Evolutionary conservation across 202 grass and related monocot genomes (phyloP).

Genomic region (Brachypodium distachyon): DNA sequence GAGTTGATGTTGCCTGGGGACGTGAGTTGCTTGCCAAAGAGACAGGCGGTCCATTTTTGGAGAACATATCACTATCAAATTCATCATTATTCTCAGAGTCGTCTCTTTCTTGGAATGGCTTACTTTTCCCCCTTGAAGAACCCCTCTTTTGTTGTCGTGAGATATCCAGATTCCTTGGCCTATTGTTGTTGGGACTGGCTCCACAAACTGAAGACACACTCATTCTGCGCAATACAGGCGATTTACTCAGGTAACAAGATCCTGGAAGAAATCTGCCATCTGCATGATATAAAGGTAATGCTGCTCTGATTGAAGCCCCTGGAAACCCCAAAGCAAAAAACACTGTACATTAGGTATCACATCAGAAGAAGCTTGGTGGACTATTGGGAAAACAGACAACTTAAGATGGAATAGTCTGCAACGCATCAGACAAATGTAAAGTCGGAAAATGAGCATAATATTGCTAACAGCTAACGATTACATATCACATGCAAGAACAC

Average conservation of each 20-base stretch:
- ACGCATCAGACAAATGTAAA: background rate
- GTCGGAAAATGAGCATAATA: background rate
- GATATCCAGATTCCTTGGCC: conserved; percentile 35
- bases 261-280: conserved; percentile 21
- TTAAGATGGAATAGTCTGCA: background rate
- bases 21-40: conserved; percentile 35
- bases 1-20: conserved; percentile 34
- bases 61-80: conserved; percentile 42
- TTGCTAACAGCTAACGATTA: background rate
- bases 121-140: conserved; percentile 31
- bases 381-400: background rate
- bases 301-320: conserved; percentile 40
- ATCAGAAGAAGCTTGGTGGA: conserved; percentile 8
- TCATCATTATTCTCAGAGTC: conserved; percentile 50
- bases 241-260: conserved; percentile 30
- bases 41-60: conserved; percentile 60
- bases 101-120: conserved; percentile 54
- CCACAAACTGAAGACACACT: conserved; percentile 34
- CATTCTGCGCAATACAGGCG: conserved; percentile 18
- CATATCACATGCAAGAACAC: background rate
- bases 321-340: conserved; percentile 12
- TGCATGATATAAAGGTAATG: conserved; percentile 16
- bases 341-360: conserved; percentile 23
- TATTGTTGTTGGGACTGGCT: conserved; percentile 56
- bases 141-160: conserved; percentile 36